Base-by-base conservation (phyloP, 192 early-diverging fungal species). In the Hyaloraphidium curvatum region DNA sequence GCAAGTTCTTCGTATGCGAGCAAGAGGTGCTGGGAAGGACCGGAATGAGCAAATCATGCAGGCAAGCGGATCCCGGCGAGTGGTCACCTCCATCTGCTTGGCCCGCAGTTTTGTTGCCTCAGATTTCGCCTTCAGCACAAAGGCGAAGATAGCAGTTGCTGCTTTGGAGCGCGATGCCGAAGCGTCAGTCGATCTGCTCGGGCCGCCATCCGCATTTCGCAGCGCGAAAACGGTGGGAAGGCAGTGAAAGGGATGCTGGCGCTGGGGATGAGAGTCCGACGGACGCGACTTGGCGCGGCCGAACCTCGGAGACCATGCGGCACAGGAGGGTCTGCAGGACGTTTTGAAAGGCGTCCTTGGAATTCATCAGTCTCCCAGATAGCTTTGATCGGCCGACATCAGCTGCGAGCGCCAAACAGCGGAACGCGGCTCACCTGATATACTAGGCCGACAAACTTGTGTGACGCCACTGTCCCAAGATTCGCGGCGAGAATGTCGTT, bases 381-480 rank as follows among this genome's bases (percentile, higher is more conserved):
- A 14, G 17, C 9, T 14, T 48, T 14, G 43, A 48, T 11, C 43
- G 43, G 25, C 43, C 43, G 19, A 48, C 17, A 48, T 48, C 17
- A 5, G 43, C 43, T 19, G 43, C 14, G n/a, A n/a, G n/a, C n/a
- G n/a, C n/a, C n/a, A n/a, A n/a, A n/a, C n/a, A n/a, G n/a, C n/a
- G n/a, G n/a, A n/a, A n/a, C n/a, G n/a, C n/a, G n/a, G n/a, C n/a
- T n/a, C 5, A 48, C 14, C 23, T 48, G 43, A 48, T 48, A 25
- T 22, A 48, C 43, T 9, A 48, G 43, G 17, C 25, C 43, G 43
- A 48, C 43, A 48, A 48, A 48, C 19, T 48, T 48, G 17, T 25
- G 25, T 25, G 43, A 48, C 19, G 43, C 14, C 5, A 48, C 43
- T 22, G 5, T 21, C 25, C 19, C 43, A 25, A 48, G 14, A 25